phyloP scores from a whole-genome alignment of 164 flowering plant genomes.

The Aristolochia fimbriata region DNA sequence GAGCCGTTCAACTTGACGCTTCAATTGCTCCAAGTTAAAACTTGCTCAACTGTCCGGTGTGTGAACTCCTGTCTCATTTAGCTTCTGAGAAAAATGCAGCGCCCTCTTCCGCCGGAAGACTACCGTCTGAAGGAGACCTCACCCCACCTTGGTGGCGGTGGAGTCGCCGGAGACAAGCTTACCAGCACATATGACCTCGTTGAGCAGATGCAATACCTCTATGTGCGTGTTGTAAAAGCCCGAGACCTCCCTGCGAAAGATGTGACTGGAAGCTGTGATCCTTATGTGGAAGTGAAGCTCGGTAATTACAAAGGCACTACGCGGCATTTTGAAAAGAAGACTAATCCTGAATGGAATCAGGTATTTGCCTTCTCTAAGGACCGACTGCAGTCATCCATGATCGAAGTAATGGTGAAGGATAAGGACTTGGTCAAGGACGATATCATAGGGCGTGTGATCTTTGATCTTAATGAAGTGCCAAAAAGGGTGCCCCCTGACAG shows the following conservation, averaged over 20 bases:
- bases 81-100: constrained; percentile 1
- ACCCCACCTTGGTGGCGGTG: constrained; percentile 72
- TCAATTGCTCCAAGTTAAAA: too few relatives aligned
- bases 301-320: constrained; percentile 23
- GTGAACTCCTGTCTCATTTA: background rate
- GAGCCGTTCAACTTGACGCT: too few relatives aligned
- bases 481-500: constrained; percentile 55
- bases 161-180: constrained; percentile 54
- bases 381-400: constrained; percentile 53
- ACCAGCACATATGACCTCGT: constrained; percentile 86
- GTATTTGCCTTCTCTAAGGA: constrained; percentile 92
- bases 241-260: constrained; percentile 18
- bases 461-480: constrained; percentile 41
- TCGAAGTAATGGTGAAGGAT: constrained; percentile 72
- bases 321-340: constrained; percentile 17
- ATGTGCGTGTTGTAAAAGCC: constrained; percentile 23
- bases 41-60: background rate
- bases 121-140: constrained; percentile 70
- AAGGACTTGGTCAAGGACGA: constrained; percentile 44
- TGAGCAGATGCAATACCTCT: constrained; percentile 50
- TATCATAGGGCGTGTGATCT: constrained; percentile 27
- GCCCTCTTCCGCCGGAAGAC: constrained; percentile 40
- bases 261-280: constrained; percentile 18
- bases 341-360: constrained; percentile 36
- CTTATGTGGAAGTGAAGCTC: constrained; percentile 24